Evolutionary conservation across 805 yeast species (phyloP), one percentile per base, ranked within the genome.

Genomic region (Isabelozyma heimii): DNA sequence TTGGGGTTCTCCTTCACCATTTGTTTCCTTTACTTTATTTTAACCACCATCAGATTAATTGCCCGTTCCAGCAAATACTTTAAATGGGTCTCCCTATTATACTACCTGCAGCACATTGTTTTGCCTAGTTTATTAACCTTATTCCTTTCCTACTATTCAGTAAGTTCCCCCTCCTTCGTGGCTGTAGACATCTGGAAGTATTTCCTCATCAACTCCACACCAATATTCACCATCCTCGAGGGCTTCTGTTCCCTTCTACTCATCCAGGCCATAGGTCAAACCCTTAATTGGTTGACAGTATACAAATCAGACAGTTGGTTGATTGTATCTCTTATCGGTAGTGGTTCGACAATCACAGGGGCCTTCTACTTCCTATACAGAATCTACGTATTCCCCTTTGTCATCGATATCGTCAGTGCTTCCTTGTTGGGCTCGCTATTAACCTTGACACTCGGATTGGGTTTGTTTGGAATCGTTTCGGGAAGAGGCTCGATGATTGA

Each of bases 191-290:
- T 87, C 10, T 94, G 98, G 98, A 80, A 82, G 52, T 63, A 78
- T 42, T 67, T 87, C 28, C 72, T 94, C 37, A 75, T 83, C 45
- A 88, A 91, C 62, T 82, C 96, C 5, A 94, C 99, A 0, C 94
- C 97, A 1, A 73, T 89, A 42, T 92, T 94, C 67, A 89, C 97
- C 0, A 76, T 91, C 15, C 71, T 91, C 46, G 99, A 94, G 69
- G 99, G 99, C 1, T 85, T 94, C 57, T 95, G 97, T 67, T 84
- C 97, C 0, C 79, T 94, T 24, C 74, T 94, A 48, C 84, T 90
- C n/a, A 90, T 94, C 52, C 99, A 94, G 70, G 89, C 96, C 12
- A 79, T 89, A 40, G 97, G 98, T 8, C 91, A 91, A 58, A 83
- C 89, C 8, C 77, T 88, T 46, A 78, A 80, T 52, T 85, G 91